These are phyloP conservation scores for Aquilaria sinensis DNA, from an alignment of 345 rosid genomes.

Conservation along the genomic window DNA sequence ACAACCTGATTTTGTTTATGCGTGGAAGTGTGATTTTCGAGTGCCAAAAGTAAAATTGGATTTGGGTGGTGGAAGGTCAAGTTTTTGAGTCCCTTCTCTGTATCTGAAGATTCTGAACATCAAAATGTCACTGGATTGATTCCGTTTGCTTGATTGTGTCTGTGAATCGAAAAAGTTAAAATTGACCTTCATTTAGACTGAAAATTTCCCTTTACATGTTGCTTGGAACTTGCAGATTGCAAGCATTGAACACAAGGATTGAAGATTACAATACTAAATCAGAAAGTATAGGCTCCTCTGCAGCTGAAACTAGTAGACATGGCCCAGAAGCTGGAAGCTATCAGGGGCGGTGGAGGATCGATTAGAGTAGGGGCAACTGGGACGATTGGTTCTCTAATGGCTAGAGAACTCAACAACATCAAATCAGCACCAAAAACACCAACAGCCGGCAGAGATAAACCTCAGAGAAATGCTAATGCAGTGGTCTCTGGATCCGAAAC, in stretches of 20 bases:
- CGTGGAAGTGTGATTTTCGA: no score
- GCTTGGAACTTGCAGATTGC: not conserved
- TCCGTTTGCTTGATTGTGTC: no score
- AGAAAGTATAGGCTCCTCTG: constrained; percentile 10
- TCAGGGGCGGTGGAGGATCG: constrained; percentile 83
- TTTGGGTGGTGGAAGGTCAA: no score
- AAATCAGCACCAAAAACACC: constrained; percentile 43
- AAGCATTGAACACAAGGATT: constrained; percentile 1
- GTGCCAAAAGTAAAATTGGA: no score
- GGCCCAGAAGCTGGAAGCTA: constrained; percentile 76
- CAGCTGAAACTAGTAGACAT: constrained; percentile 26
- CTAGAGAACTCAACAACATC: constrained; percentile 66
- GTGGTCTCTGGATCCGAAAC: constrained; percentile 40
- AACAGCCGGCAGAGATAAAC: constrained; percentile 24
- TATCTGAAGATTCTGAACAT: no score
- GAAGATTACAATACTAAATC: constrained; percentile 12
- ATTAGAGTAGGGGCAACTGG: constrained; percentile 83
- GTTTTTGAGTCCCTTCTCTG: no score
- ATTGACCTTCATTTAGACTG: constrained; percentile 1
- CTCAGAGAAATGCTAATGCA: constrained; percentile 42
- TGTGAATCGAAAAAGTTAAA: no score
- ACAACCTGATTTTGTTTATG: no score
- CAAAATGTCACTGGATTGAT: no score
- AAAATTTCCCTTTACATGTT: constrained; percentile 4
- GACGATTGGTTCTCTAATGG: constrained; percentile 72